Base-by-base conservation (phyloP, 129 eudicot genomes). In the Saposhnikovia divaricata region DNA sequence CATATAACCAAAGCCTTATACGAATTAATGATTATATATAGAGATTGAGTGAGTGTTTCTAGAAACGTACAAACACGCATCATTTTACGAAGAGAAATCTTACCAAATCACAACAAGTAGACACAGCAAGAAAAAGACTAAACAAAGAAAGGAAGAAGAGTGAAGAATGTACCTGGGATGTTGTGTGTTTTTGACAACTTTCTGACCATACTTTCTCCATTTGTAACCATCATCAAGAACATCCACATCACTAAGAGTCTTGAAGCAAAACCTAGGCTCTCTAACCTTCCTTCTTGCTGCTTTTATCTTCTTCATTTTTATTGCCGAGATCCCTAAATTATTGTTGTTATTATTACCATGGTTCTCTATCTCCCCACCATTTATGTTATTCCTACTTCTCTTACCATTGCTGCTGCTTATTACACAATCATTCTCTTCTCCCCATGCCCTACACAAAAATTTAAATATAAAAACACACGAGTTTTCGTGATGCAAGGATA, bases 251-350 rank as follows among this genome's bases (percentile, higher is more conserved):
- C 98, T 93, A 84, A 89, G 82, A 74, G 98, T 93, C 84, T 93
- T 93, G 96, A 93, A 93, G 87, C 96, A 87, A 87, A 93, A 93
- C 69, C 96, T 86, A 15, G 98, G 98, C 78, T 93, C 98, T 85
- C 98, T 90, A n/a, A 90, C 91, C 80, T 86, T 93, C 69, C 93
- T 90, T 77, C 98, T 93, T 75, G 42, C 78, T 75, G 87, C 83
- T 86, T 90, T 93, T 19, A 87, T 83, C 87, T 90, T 90, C 93
- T 89, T 89, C 93, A 83, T 90, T 89, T 85, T 89, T 82, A 87
- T 82, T 40, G 89, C 75, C 53, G 91, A 79, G 48, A 90, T 81
- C 82, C 92, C 97, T 5, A 89, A 75, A 75, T 75, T 79, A 76
- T 84, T 61, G 59, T 78, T 81, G 78, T 80, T 76, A 31, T 70